A percentile compares a stretch with the other conserved stretches of the same genome.
These are phyloP conservation scores for Flagelloscypha sp. DNA, from an alignment of 768 basidiomycete species.

Conservation along the genomic window DNA sequence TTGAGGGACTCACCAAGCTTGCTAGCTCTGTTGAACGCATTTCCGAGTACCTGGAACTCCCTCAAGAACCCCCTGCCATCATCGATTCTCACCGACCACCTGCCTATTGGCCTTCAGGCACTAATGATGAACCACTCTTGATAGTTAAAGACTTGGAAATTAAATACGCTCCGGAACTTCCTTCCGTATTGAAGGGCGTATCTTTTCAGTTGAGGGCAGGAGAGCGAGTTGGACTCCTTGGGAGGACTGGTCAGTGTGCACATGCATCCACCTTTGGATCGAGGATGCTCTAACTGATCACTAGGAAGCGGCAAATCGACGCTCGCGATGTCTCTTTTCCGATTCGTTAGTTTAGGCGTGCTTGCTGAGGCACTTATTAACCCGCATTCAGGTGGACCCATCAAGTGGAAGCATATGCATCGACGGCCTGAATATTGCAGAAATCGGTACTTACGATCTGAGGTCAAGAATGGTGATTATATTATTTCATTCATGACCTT, in stretches of 20 bases:
- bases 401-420: slow-evolving; percentile 66
- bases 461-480: slow-evolving; percentile 70
- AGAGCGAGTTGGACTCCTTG: slow-evolving; percentile 74
- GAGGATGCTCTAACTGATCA: slow-evolving; percentile 2
- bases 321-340: slow-evolving; percentile 76
- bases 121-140: slow-evolving; percentile 49
- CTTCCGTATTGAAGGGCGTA: slow-evolving; percentile 66
- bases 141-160: slow-evolving; percentile 67
- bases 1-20: slow-evolving; percentile 9
- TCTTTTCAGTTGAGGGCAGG: slow-evolving; percentile 65
- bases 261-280: background rate
- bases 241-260: slow-evolving; percentile 52
- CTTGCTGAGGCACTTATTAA: slow-evolving; percentile 1
- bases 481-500: too few species aligned
- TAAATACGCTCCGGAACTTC: slow-evolving; percentile 80
- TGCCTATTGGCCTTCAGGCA: slow-evolving; percentile 87
- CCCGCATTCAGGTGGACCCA: slow-evolving; percentile 54
- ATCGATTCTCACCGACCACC: slow-evolving; percentile 73
- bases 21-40: slow-evolving; percentile 81
- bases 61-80: slow-evolving; percentile 74
- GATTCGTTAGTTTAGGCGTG: slow-evolving; percentile 50
- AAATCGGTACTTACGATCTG: slow-evolving; percentile 79
- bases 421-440: slow-evolving; percentile 83
- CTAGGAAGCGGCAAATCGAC: slow-evolving; percentile 75
- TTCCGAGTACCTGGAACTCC: slow-evolving; percentile 83